phyloP scores from a whole-genome alignment of 176 grass and related monocot genomes.

The Oryza punctata region DNA sequence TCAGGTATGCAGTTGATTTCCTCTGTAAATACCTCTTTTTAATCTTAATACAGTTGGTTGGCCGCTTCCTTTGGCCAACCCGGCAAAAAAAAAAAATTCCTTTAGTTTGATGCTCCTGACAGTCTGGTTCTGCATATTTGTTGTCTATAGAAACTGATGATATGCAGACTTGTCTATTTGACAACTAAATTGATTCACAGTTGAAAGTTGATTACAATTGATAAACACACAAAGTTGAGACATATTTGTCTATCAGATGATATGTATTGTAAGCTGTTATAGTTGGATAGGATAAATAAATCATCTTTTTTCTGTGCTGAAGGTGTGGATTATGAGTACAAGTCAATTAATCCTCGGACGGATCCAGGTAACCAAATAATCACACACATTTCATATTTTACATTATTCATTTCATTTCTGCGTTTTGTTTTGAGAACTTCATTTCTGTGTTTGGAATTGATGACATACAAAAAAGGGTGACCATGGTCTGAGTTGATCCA shows the following conservation, averaged over 20 bases:
- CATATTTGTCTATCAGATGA: neutral
- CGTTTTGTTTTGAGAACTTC: neutral
- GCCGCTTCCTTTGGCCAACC: no score
- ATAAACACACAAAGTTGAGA: neutral
- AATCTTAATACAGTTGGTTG: no score
- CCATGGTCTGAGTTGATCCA: slow-evolving; percentile 1
- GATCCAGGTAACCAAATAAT: slow-evolving; percentile 52
- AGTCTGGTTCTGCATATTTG: neutral
- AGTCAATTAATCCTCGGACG: slow-evolving; percentile 64
- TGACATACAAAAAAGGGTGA: neutral
- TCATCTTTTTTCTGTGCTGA: slow-evolving; percentile 2
- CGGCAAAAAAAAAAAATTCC: no score
- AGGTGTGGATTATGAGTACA: slow-evolving; percentile 93
- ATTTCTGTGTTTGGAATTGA: neutral
- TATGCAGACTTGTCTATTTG: neutral
- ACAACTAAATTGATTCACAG: neutral
- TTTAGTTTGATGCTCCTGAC: neutral
- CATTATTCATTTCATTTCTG: neutral
- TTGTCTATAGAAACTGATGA: neutral
- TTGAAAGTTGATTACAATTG: neutral
- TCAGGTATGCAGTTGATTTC: neutral
- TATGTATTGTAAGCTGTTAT: neutral
- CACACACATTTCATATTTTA: neutral
- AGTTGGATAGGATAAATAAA: neutral
- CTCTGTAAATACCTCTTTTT: no score